Evolutionary conservation across 2,329 filamentous ascomycete species (phyloP).

Genomic region (Verticillium albo-atrum): DNA sequence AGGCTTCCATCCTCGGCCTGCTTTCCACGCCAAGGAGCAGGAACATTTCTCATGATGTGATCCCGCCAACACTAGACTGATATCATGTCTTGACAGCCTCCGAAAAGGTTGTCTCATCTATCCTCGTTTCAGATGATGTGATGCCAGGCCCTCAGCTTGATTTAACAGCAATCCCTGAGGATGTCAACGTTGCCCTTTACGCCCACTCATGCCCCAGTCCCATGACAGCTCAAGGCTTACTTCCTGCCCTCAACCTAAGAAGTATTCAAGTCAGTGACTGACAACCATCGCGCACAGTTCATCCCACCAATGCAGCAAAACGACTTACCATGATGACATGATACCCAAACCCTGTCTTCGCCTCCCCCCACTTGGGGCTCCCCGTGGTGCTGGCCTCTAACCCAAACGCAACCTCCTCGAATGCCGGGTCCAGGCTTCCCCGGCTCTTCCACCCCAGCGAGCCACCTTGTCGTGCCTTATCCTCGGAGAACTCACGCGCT

Average conservation of each 20-base stretch:
- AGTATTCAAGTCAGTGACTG: neutral
- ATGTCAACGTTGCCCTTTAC: too few relatives aligned
- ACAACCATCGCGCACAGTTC: neutral
- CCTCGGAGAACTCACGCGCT: slow-evolving; percentile 67
- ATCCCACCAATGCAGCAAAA: too few relatives aligned
- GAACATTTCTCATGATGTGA: too few relatives aligned
- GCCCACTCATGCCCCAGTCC: too few relatives aligned
- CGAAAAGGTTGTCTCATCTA: too few relatives aligned
- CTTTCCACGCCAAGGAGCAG: too few relatives aligned
- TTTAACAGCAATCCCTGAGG: too few relatives aligned
- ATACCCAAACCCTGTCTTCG: slow-evolving; percentile 72
- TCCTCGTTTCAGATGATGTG: too few relatives aligned
- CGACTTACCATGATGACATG: slow-evolving; percentile 70
- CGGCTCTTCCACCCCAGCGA: slow-evolving; percentile 69
- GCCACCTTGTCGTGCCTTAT: slow-evolving; percentile 70
- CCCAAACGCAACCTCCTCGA: slow-evolving; percentile 68
- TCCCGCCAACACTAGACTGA: too few relatives aligned
- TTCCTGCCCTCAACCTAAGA: slow-evolving; percentile 36
- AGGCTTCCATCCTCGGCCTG: too few relatives aligned
- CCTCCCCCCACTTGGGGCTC: slow-evolving; percentile 63
- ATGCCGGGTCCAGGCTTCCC: slow-evolving; percentile 61
- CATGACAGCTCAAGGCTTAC: slow-evolving; percentile 21
- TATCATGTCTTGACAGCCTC: too few relatives aligned
- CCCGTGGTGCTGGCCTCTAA: slow-evolving; percentile 61
- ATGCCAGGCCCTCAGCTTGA: too few relatives aligned